A percentile compares a stretch with the other conserved stretches of the same genome.
Evolutionary conservation across 2,329 filamentous ascomycete genomes (phyloP).

Genomic region (Pyrenochaeta sp.): DNA sequence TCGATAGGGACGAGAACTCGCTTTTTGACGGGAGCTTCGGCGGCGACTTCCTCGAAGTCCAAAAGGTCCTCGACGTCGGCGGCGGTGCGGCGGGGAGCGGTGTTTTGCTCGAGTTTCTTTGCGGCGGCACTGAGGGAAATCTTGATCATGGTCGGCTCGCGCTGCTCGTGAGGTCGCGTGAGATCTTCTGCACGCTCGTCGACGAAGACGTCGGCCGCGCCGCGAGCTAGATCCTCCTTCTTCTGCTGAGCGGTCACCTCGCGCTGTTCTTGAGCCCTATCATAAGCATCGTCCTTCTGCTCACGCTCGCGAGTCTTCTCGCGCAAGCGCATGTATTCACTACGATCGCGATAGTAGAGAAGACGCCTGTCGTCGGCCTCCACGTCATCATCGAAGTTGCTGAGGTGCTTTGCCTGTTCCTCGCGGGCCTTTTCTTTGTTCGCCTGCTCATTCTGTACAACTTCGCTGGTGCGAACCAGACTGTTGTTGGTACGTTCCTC

Average conservation of each 20-base stretch:
- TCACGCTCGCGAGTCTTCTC: slow-evolving; percentile 76
- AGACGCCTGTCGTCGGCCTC: slow-evolving; percentile 76
- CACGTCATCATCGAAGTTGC: slow-evolving; percentile 88
- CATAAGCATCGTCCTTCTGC: slow-evolving; percentile 77
- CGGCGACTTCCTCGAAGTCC: slow-evolving; percentile 82
- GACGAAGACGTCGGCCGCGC: slow-evolving; percentile 90
- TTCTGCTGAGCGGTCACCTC: slow-evolving; percentile 74
- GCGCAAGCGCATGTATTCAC: slow-evolving; percentile 84
- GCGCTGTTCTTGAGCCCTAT: slow-evolving; percentile 78
- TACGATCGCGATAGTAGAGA: slow-evolving; percentile 87
- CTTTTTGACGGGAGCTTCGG: slow-evolving; percentile 71
- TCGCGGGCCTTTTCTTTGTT: slow-evolving; percentile 69
- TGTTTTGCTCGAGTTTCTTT: slow-evolving; percentile 69
- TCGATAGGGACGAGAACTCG: slow-evolving; percentile 68
- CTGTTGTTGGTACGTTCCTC: slow-evolving; percentile 85
- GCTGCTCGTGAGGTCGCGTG: slow-evolving; percentile 49
- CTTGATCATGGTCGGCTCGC: slow-evolving; percentile 78
- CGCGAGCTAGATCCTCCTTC: slow-evolving; percentile 78
- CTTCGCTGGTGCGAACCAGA: slow-evolving; percentile 81
- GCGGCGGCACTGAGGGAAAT: slow-evolving; percentile 87
- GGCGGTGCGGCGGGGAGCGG: slow-evolving; percentile 74
- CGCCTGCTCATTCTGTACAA: slow-evolving; percentile 77
- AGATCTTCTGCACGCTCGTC: slow-evolving; percentile 83
- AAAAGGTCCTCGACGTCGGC: slow-evolving; percentile 93
- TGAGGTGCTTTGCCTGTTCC: slow-evolving; percentile 74